Evolutionary conservation across 2,329 filamentous ascomycete genomes (phyloP).

Genomic region (Xylaria arbuscula): DNA sequence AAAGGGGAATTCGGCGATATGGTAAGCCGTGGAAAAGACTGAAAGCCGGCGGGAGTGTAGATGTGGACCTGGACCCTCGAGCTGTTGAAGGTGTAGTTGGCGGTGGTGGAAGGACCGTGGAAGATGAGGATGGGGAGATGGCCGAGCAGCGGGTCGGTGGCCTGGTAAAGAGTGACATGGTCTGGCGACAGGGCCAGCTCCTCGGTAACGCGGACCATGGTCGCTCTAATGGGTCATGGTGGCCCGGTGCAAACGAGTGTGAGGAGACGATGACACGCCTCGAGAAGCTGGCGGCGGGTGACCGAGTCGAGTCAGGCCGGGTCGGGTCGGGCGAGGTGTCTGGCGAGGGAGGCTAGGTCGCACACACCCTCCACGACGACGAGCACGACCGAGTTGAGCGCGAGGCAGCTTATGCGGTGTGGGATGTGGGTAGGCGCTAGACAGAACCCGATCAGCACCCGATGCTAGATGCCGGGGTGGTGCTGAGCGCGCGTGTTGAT

Average conservation of each 20-base stretch:
- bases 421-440: slow-evolving; percentile 17
- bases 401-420: slow-evolving; percentile 36
- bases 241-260: slow-evolving; percentile 41
- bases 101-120: slow-evolving; percentile 89
- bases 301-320: slow-evolving; percentile 9
- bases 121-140: slow-evolving; percentile 88
- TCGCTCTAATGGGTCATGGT: slow-evolving; percentile 59
- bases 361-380: slow-evolving; percentile 26
- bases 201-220: slow-evolving; percentile 85
- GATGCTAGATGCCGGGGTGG: background rate
- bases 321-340: slow-evolving; percentile 13
- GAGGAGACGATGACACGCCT: slow-evolving; percentile 28
- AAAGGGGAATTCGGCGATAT: slow-evolving; percentile 92
- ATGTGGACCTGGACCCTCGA: slow-evolving; percentile 96
- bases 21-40: slow-evolving; percentile 89
- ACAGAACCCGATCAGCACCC: slow-evolving; percentile 14
- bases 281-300: slow-evolving; percentile 25
- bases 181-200: slow-evolving; percentile 84
- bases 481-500: slow-evolving; percentile 14
- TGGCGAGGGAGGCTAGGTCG: slow-evolving; percentile 16
- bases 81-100: slow-evolving; percentile 86
- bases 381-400: slow-evolving; percentile 33
- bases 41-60: slow-evolving; percentile 87
- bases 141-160: slow-evolving; percentile 84
- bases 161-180: slow-evolving; percentile 87